These are phyloP conservation scores for Stephania yunnanensis DNA, from an alignment of 164 flowering plant species.

Conservation along the genomic window DNA sequence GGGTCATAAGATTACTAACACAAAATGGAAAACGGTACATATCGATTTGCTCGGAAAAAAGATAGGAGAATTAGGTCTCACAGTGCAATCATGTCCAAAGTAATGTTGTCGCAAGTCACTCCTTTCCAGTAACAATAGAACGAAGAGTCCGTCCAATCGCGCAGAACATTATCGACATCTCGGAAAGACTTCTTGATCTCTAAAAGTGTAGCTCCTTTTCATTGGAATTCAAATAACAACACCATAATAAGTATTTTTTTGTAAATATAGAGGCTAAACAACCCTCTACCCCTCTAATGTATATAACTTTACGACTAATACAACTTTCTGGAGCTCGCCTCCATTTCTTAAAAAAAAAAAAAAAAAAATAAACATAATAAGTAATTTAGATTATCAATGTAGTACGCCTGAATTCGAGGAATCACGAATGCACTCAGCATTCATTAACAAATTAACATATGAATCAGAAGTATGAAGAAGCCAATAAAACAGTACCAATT, in stretches of 20 bases:
- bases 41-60: neutral
- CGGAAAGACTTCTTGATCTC: conserved; percentile 85
- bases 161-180: conserved; percentile 76
- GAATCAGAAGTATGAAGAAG: no score
- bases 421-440: no score
- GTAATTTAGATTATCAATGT: neutral
- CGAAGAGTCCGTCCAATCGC: conserved; percentile 82
- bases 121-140: conserved; percentile 96
- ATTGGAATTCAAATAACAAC: neutral
- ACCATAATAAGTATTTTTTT: neutral
- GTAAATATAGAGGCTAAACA: no score
- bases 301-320: no score
- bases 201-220: conserved; percentile 59
- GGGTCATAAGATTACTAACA: neutral
- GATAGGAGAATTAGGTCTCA: conserved; percentile 11
- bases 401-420: no score
- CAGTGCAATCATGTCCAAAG: conserved; percentile 82
- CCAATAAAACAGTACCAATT: conserved; percentile 3
- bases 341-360: no score
- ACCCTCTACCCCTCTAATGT: no score
- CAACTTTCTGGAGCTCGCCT: no score
- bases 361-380: no score
- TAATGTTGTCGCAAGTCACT: conserved; percentile 79
- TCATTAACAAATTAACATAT: no score
- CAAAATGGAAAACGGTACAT: neutral